A percentile compares a stretch with the other conserved stretches of the same genome.
These are phyloP conservation scores for Fistulina hepatica DNA, from an alignment of 1,284 basidiomycete genomes.

Conservation along the genomic window DNA sequence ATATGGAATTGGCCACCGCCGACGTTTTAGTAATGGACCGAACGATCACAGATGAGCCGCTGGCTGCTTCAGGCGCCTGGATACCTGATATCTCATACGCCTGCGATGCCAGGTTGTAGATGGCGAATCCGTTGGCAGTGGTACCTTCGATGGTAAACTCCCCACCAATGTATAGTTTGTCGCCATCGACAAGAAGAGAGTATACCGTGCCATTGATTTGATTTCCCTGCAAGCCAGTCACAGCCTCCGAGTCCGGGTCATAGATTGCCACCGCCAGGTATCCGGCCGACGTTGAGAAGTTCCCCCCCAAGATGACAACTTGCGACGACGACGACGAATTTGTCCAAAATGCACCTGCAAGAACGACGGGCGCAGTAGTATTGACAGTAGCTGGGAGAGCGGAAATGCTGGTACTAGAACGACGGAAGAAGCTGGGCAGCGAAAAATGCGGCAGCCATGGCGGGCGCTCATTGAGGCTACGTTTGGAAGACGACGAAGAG, in stretches of 20 bases:
- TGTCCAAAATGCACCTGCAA: slow-evolving; percentile 85
- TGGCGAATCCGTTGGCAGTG: slow-evolving; percentile 54
- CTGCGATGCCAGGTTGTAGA: slow-evolving; percentile 61
- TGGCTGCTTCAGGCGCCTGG: slow-evolving; percentile 43
- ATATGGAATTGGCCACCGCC: slow-evolving; percentile 51
- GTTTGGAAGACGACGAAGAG: slow-evolving; percentile 15
- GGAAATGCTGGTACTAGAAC: slow-evolving; percentile 35
- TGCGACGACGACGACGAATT: slow-evolving; percentile 60
- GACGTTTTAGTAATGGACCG: slow-evolving; percentile 61
- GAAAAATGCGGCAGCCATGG: slow-evolving; percentile 42
- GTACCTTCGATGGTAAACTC: slow-evolving; percentile 53
- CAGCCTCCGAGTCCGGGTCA: slow-evolving; percentile 37
- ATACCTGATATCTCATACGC: slow-evolving; percentile 50
- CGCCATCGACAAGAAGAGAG: slow-evolving; percentile 54
- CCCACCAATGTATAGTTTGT: slow-evolving; percentile 72
- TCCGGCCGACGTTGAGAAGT: slow-evolving; percentile 61
- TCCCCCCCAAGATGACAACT: slow-evolving; percentile 79
- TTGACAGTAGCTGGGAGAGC: slow-evolving; percentile 46
- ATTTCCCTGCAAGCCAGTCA: slow-evolving; percentile 50
- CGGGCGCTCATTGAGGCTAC: slow-evolving; percentile 24
- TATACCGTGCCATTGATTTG: slow-evolving; percentile 65
- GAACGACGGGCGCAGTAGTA: slow-evolving; percentile 66
- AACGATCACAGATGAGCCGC: slow-evolving; percentile 55
- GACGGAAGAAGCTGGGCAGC: slow-evolving; percentile 38
- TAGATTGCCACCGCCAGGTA: slow-evolving; percentile 67